Evolutionary conservation across 129 eudicot genomes (phyloP), one percentile per base, ranked within the genome.

Genomic region (Flaveria sonorensis): DNA sequence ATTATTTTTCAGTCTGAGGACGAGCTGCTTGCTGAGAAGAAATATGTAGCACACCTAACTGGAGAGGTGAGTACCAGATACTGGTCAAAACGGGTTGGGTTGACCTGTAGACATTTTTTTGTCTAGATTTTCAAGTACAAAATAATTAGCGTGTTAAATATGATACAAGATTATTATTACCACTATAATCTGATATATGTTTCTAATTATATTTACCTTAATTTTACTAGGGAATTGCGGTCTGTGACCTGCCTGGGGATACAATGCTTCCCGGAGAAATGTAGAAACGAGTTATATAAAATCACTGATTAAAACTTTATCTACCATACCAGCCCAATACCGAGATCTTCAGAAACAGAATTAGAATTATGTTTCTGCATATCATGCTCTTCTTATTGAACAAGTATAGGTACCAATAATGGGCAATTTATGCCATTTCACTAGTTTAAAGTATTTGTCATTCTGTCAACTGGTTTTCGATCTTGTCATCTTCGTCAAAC

Each of bases 201-300:
- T 68, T 18, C 36, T 77, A 42, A 52, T 24, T 12, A 53, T 30
- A 18, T 39, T 43, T 10, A 36, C 0, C 12, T 67, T 46, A 19
- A 45, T 39, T 42, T 66, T 81, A 43, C 42, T 79, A 93, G 98
- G 98, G 98, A 71, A 87, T 90, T 53, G 97, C 93, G 11, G 92
- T 90, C 0, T 93, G 98, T 79, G 98, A 93, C 78, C 87, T 93
- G 40, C 97, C 98, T 0, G 96, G 78, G 66, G 98, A 93, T 76
- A 93, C 98, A 4, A 93, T 93, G 98, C 98, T 93, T 79, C 98
- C 98, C 0, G 98, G 98, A 81, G 98, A 93, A 83, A 76, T 93
- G 97, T 93, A 84, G 82, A 79, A 48, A 48, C 40, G 7, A 6
- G 40, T 10, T 57, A 76, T 48, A 43, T 72, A 59, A 62, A 68